These are phyloP conservation scores for Pogostemon cablin DNA, from an alignment of 257 asterid genomes.

Conservation along the genomic window DNA sequence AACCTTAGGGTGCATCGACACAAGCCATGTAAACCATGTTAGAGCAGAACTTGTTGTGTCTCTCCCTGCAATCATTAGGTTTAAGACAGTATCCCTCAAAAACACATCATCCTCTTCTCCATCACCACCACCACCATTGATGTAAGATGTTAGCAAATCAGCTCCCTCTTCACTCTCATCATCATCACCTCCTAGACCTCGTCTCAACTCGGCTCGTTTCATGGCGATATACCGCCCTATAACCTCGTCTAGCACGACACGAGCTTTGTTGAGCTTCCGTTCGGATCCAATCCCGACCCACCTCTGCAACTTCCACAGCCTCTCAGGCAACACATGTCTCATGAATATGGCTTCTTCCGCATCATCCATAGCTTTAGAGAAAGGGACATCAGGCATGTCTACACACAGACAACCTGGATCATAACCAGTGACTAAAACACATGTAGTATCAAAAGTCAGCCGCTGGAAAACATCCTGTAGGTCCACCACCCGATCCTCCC, in stretches of 20 bases:
- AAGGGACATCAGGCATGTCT: constrained; percentile 55
- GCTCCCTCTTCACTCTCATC: constrained; percentile 32
- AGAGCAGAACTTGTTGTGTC: constrained; percentile 72
- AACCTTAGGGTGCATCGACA: constrained; percentile 50
- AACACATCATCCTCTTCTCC: constrained; percentile 38
- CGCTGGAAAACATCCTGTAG: constrained; percentile 70
- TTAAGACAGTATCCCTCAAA: constrained; percentile 62
- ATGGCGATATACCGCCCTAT: constrained; percentile 43
- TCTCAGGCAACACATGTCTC: constrained; percentile 56
- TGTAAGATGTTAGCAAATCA: constrained; percentile 59
- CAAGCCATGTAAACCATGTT: constrained; percentile 70
- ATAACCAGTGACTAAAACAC: constrained; percentile 53
- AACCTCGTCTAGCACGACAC: constrained; percentile 45
- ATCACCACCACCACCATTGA: constrained; percentile 36
- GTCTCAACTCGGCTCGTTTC: constrained; percentile 47
- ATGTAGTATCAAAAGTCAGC: constrained; percentile 61
- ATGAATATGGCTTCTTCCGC: constrained; percentile 57
- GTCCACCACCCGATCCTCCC: constrained; percentile 37
- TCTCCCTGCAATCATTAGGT: constrained; percentile 69
- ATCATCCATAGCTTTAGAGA: constrained; percentile 59
- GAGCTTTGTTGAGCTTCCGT: constrained; percentile 38
- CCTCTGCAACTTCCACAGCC: constrained; percentile 59
- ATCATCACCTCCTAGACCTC: not conserved
- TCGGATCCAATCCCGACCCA: constrained; percentile 55
- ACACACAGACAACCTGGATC: constrained; percentile 61